These are phyloP conservation scores for Pisolithus albus DNA, from an alignment of 768 basidiomycete species.

Conservation along the genomic window DNA sequence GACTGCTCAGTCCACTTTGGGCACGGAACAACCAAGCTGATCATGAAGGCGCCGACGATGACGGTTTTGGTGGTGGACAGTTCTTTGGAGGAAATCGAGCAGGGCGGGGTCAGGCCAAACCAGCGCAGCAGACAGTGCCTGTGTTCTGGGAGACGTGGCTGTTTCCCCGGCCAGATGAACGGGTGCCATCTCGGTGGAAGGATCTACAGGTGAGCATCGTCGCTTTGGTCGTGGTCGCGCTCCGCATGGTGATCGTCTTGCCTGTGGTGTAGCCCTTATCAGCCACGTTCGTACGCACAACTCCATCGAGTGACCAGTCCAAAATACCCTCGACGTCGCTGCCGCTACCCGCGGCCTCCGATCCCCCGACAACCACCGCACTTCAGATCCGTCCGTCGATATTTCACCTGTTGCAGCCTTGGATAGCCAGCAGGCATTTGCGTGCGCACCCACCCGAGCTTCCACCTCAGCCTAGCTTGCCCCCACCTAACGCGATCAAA, in stretches of 20 bases:
- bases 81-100: neutral
- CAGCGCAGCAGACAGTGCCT: constrained; percentile 13
- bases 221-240: neutral
- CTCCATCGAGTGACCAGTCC: neutral
- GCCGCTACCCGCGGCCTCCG: neutral
- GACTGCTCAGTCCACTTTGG: constrained; percentile 14
- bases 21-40: constrained; percentile 2
- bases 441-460: constrained; percentile 6
- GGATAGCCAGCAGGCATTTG: constrained; percentile 1
- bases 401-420: constrained; percentile 5
- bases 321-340: neutral
- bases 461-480: constrained; percentile 5
- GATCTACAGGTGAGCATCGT: constrained; percentile 18
- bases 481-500: constrained; percentile 24
- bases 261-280: constrained; percentile 16
- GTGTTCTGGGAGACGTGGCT: constrained; percentile 18
- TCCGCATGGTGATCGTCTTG: neutral
- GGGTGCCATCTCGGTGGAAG: constrained; percentile 4
- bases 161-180: neutral
- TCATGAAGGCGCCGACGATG: constrained; percentile 11
- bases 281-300: constrained; percentile 15
- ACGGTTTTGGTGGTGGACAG: neutral
- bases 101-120: constrained; percentile 6
- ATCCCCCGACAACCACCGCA: neutral
- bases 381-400: neutral